Percentiles rank a stretch among this genome's conserved stretches.
phyloP scores from a whole-genome alignment of 192 early-diverging fungal genomes.

The Neocallimastix lanati region DNA sequence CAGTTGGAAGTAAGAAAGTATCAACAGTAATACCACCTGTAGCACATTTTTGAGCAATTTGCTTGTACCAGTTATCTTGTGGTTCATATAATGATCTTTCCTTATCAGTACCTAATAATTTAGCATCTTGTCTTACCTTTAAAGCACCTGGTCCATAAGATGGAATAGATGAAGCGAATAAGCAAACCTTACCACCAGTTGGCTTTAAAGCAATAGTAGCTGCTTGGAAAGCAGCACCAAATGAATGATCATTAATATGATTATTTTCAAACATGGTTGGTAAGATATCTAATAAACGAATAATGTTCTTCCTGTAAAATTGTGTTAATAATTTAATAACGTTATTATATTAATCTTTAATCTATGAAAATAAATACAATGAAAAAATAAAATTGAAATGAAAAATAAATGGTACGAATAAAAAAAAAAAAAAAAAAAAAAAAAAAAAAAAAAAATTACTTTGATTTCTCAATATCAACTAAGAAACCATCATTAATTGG shows the following conservation, averaged over 20 bases:
- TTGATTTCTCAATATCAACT: slow-evolving; percentile 68
- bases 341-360: no score
- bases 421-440: no score
- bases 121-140: slow-evolving; percentile 72
- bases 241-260: slow-evolving; percentile 47
- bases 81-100: slow-evolving; percentile 73
- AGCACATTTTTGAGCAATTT: slow-evolving; percentile 64
- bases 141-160: slow-evolving; percentile 73
- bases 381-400: no score
- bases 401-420: no score
- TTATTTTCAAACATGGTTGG: slow-evolving; percentile 69
- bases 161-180: slow-evolving; percentile 82
- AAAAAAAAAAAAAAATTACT: slow-evolving; percentile 10
- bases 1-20: slow-evolving; percentile 73
- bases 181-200: slow-evolving; percentile 66
- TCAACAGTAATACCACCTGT: slow-evolving; percentile 69
- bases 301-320: slow-evolving; percentile 49
- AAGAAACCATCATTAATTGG: slow-evolving; percentile 80
- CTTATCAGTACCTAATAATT: slow-evolving; percentile 80
- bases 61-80: slow-evolving; percentile 52
- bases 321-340: no score
- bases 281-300: slow-evolving; percentile 58
- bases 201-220: slow-evolving; percentile 48
- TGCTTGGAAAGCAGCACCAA: slow-evolving; percentile 67
- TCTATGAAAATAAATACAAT: no score